Conservation (phyloP, 345 rosid genomes). For the Syzygium jambos region DNA sequence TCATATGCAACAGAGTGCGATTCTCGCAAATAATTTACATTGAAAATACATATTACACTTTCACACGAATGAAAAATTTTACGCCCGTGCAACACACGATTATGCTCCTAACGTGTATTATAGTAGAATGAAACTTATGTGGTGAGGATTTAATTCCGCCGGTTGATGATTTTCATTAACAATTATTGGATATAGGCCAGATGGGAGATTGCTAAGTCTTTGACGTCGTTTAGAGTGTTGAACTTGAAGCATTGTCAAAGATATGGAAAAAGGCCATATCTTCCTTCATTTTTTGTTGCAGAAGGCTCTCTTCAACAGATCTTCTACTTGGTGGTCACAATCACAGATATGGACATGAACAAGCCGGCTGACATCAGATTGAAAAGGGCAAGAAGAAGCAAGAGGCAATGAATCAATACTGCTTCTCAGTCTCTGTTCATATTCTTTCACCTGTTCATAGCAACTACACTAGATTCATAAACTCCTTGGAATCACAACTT, state of each 20-base stretch:
- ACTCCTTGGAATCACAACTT: not conserved
- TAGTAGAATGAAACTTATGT: not conserved
- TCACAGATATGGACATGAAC: not conserved
- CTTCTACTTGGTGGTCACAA: not conserved
- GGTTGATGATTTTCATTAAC: not conserved
- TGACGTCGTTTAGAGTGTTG: not conserved
- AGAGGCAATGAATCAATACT: not conserved
- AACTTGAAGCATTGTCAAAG: not conserved
- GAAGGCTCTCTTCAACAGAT: not conserved
- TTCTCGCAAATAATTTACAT: not conserved
- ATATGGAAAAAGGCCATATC: not conserved
- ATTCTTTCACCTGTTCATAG: not conserved
- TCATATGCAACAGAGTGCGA: accelerated
- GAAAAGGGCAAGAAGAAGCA: not conserved
- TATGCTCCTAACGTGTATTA: accelerated
- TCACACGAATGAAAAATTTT: not conserved
- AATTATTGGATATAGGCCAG: not conserved
- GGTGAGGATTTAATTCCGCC: not conserved
- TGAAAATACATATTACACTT: not conserved
- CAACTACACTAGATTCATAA: not conserved
- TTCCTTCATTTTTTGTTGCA: too few species aligned
- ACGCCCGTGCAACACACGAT: accelerated
- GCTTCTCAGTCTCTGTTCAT: not conserved
- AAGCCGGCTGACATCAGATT: not conserved
- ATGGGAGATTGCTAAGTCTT: not conserved